Conservation (phyloP, 495 filamentous ascomycete genomes). For the Hypoxylon fuscum region DNA sequence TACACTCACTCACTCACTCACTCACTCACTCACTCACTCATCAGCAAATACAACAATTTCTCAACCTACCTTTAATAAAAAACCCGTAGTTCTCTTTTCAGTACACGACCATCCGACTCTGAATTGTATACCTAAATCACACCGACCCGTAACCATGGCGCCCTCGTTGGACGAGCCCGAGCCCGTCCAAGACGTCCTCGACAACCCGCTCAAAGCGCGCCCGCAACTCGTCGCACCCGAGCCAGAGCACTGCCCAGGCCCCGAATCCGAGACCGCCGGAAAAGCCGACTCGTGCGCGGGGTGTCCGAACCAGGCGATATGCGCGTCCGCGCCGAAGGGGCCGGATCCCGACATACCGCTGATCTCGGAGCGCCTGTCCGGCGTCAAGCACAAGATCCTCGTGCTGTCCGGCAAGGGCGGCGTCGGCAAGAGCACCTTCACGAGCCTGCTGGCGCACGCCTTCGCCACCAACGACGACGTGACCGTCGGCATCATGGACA, state of each 20-base stretch:
- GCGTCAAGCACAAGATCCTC: constrained; percentile 88
- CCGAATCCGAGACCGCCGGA: constrained; percentile 86
- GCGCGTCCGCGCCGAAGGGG: constrained; percentile 91
- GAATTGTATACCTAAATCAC: not conserved
- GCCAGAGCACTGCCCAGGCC: constrained; percentile 96
- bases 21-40: too few species aligned
- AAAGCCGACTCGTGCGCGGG: constrained; percentile 88
- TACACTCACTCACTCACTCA: too few species aligned
- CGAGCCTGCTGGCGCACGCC: constrained; percentile 82
- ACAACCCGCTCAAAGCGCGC: constrained; percentile 72
- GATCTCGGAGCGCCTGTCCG: constrained; percentile 82
- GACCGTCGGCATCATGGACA: constrained; percentile 93
- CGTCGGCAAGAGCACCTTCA: constrained; percentile 95
- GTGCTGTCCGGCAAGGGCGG: constrained; percentile 95
- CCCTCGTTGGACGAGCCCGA: constrained; percentile 76
- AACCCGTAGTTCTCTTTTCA: not conserved
- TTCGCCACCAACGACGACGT: constrained; percentile 79
- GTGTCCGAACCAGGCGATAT: constrained; percentile 95
- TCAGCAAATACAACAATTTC: not conserved
- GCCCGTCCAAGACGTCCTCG: constrained; percentile 69
- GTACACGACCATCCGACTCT: not conserved
- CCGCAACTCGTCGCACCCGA: constrained; percentile 91
- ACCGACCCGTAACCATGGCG: constrained; percentile 60
- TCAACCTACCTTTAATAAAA: not conserved
- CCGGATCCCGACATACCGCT: constrained; percentile 92